Evolutionary conservation across 2,329 filamentous ascomycete species (phyloP).

Genomic region (Penicillium sclerotiorum): DNA sequence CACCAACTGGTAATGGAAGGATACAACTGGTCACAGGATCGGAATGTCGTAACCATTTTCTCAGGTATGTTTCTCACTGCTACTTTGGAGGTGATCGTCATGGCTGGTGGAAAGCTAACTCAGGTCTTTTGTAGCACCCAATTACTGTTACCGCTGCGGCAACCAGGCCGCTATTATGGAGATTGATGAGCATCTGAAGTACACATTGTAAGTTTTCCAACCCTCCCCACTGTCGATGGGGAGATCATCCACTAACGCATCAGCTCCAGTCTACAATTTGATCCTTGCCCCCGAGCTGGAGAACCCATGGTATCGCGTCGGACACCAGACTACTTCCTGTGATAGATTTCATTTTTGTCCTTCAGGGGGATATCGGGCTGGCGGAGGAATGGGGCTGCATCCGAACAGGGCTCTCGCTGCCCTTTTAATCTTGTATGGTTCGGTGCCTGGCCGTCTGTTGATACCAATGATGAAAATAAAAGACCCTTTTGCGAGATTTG

Average conservation of each 20-base stretch:
- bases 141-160: slow-evolving; percentile 98
- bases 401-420: slow-evolving; percentile 28
- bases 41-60: slow-evolving; percentile 98
- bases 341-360: slow-evolving; percentile 38
- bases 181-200: slow-evolving; percentile 98
- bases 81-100: neutral
- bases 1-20: slow-evolving; percentile 99
- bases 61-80: slow-evolving; percentile 65
- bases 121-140: slow-evolving; percentile 59
- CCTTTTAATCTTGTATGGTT: slow-evolving; percentile 39
- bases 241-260: neutral
- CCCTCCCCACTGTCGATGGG: neutral
- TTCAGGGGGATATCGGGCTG: slow-evolving; percentile 31
- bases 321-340: slow-evolving; percentile 99
- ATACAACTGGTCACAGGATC: slow-evolving; percentile 98
- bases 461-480: slow-evolving; percentile 47
- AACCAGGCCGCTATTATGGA: slow-evolving; percentile 99
- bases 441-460: slow-evolving; percentile 39
- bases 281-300: slow-evolving; percentile 93
- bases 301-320: slow-evolving; percentile 98
- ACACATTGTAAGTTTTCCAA: slow-evolving; percentile 83
- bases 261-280: slow-evolving; percentile 84
- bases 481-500: slow-evolving; percentile 31
- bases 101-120: neutral
- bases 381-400: slow-evolving; percentile 30